Percentiles rank a stretch among this genome's conserved stretches.
These are phyloP conservation scores for Pythium aphanidermatum DNA, from an alignment of 352 stramenopile genomes.

Conservation along the genomic window DNA sequence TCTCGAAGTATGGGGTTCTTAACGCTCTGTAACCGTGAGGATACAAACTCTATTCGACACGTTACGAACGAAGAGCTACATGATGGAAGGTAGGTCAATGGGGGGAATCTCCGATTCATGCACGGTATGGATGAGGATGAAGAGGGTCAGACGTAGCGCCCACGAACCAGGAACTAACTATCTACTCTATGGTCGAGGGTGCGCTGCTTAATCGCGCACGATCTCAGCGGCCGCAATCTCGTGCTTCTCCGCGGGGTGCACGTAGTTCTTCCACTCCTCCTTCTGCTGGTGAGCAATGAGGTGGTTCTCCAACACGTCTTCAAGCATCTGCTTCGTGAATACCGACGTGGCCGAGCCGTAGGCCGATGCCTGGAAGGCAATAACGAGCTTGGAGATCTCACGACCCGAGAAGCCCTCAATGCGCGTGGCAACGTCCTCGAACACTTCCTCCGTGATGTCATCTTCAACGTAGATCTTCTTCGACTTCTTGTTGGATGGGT, in stretches of 20 bases:
- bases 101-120: too few relatives aligned
- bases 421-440: constrained; percentile 88
- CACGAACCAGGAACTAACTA: constrained; percentile 78
- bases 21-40: too few relatives aligned
- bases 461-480: constrained; percentile 90
- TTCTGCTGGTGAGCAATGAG: constrained; percentile 92
- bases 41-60: too few relatives aligned
- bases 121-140: too few relatives aligned
- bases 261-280: constrained; percentile 89
- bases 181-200: constrained; percentile 65
- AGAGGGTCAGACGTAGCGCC: constrained; percentile 67
- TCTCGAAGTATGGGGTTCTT: too few relatives aligned
- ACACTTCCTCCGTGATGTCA: constrained; percentile 89
- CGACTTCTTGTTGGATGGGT: constrained; percentile 80
- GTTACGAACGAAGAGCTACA: too few relatives aligned
- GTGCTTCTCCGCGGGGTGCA: constrained; percentile 44
- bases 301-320: constrained; percentile 92
- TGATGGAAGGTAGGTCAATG: too few relatives aligned
- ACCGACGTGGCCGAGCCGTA: constrained; percentile 94
- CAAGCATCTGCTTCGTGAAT: constrained; percentile 92
- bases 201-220: constrained; percentile 28
- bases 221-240: constrained; percentile 39
- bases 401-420: constrained; percentile 98
- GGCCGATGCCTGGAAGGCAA: constrained; percentile 97
- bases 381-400: constrained; percentile 99